phyloP scores from a whole-genome alignment of 345 rosid genomes.

The Psidium friedrichsthalianum region DNA sequence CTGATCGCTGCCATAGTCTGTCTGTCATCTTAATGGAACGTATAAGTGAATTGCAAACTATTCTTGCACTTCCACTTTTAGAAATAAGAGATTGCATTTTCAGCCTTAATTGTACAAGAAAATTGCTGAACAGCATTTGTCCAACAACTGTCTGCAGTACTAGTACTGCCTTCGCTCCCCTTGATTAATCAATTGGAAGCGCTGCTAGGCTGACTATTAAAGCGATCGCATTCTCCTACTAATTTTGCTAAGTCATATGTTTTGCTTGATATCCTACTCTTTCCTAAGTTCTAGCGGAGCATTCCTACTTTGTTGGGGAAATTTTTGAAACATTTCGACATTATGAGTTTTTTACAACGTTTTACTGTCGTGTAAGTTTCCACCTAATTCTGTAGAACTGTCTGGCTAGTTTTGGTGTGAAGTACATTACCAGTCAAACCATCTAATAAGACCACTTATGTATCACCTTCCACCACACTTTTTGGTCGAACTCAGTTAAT shows the following conservation, averaged over 20 bases:
- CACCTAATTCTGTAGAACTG: not conserved
- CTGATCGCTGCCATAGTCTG: not conserved
- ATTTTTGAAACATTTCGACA: not conserved
- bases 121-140: not conserved
- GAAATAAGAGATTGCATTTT: not conserved
- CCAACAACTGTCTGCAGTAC: not conserved
- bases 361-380: not conserved
- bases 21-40: not conserved
- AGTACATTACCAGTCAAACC: not conserved
- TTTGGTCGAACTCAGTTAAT: not conserved
- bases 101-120: not conserved
- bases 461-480: not conserved
- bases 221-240: not conserved
- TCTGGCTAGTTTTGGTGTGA: not conserved
- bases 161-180: not conserved
- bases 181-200: not conserved
- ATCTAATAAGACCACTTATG: accelerated
- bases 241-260: not conserved
- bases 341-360: not conserved
- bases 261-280: not conserved
- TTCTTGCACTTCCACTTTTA: not conserved
- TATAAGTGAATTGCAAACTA: not conserved
- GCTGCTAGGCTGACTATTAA: not conserved
- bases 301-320: not conserved
- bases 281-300: not conserved